Evolutionary conservation across 441 rosid species (phyloP), one percentile per base, ranked within the genome.

Genomic region (Manihot esculenta): DNA sequence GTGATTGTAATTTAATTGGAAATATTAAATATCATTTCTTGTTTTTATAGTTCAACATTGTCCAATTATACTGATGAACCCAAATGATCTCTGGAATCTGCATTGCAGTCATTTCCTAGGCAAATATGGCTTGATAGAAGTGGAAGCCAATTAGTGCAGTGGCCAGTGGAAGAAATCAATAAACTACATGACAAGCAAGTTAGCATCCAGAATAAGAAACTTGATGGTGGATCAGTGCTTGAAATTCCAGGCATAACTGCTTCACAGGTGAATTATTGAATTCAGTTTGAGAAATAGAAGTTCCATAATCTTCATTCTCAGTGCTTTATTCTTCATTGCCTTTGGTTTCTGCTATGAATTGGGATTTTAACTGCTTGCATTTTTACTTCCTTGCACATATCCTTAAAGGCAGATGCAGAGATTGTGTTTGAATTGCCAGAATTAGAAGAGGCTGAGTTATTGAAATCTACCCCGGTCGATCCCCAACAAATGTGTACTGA

Each of bases 121-220:
- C 69, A 75, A 20, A 41, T 92, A 47, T 84, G 88, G 88, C 88
- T 89, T 30, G 87, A 82, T 58, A 20, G 24, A 72, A 66, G 73
- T 18, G 87, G 90, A 47, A 88, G 81, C 77, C 87, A 82, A 70
- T 64, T 89, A 72, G 50, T 88, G 35, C 93, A 85, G 66, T 81
- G 88, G 95, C 95, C 93, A 3, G 80, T 86, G 11, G 86, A 79
- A 66, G 92, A 89, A 75, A 56, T 82, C 53, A 76, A 82, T 41
- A 79, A 33, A 11, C 55, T 85, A 30, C 78, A 78, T 9, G 64
- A 53, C 23, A 70, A 79, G 20, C 61, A 71, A 74, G 74, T 82
- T 10, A 64, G 44, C 57, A 35, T 82, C 44, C 24, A 51, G 5
- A 62, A 33, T 33, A 63, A 58, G 76, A 50, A 41, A 30, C 82